Evolutionary conservation across 345 rosid species (phyloP), one percentile per base, ranked within the genome.

Genomic region (Arabis hirsuta): DNA sequence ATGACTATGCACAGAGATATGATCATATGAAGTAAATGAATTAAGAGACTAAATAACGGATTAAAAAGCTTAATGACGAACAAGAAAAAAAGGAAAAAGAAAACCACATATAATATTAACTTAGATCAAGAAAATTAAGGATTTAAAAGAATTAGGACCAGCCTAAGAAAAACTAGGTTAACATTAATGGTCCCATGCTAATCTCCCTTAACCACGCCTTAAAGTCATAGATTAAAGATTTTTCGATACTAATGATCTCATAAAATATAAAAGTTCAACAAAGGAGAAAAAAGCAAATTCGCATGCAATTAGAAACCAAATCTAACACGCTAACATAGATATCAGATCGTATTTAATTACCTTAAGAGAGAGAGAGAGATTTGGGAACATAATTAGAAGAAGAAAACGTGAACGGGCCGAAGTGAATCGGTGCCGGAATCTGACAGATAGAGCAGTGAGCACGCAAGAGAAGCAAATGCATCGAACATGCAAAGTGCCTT

Each of bases 401-500:
- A 63, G 55, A 78, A 68, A 80, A 77, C 81, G 50, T 63, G 55
- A 73, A 62, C 74, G 67, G 79, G 67, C 75, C 74, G 55, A 52
- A 9, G 65, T 59, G 69, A 71, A 82, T 76, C 53, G 82, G 86
- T 53, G 57, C 78, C 82, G 88, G 89, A 88, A 88, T 77, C 84
- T 89, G 98, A 92, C 98, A 88, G 87, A 80, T 79, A 86, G 98
- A 92, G 94, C 79, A 72, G 85, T 92, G 96, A 89, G 96, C 97
- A 92, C 97, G 78, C 89, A 89, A 83, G 85, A 85, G 31, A 76
- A 71, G 94, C 87, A 92, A 69, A 50, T 61, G 87, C 82, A 89
- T 81, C 84, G 54, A 31, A 53, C 76, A 76, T 84, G 89, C 86
- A 88, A 78, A 84, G 71, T 81, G 83, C 87, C 84, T 80, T 87